These are phyloP conservation scores for Suillus sp. DNA, from an alignment of 768 basidiomycete genomes.

Conservation along the genomic window DNA sequence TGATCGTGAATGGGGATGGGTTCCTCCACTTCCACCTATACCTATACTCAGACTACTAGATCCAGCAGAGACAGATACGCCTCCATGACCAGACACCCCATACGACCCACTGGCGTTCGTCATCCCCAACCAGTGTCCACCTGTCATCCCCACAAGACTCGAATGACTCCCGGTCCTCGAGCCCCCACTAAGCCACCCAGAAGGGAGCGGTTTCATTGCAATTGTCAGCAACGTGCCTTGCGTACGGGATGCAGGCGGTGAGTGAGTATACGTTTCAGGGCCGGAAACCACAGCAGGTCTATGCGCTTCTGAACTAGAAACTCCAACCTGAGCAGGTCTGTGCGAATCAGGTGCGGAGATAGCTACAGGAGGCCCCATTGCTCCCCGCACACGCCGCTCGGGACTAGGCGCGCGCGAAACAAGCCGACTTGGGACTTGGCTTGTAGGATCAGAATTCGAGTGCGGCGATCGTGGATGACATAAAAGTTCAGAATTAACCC, in stretches of 20 bases:
- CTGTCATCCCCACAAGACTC: neutral
- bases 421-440: slow-evolving; percentile 28
- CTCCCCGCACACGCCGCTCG: slow-evolving; percentile 38
- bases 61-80: neutral
- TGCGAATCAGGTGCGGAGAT: slow-evolving; percentile 1
- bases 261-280: slow-evolving; percentile 55
- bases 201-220: slow-evolving; percentile 64
- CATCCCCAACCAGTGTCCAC: slow-evolving; percentile 1
- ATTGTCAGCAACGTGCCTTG: slow-evolving; percentile 54
- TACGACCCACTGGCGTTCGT: neutral
- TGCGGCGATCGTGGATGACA: slow-evolving; percentile 51
- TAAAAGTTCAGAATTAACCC: slow-evolving; percentile 85
- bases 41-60: neutral
- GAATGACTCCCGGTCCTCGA: slow-evolving; percentile 3
- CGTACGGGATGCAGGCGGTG: slow-evolving; percentile 51
- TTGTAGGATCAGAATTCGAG: slow-evolving; percentile 31
- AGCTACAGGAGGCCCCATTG: slow-evolving; percentile 7
- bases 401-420: slow-evolving; percentile 57
- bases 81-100: neutral
- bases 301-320: neutral
- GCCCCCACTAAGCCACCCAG: slow-evolving; percentile 37
- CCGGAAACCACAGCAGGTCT: slow-evolving; percentile 16
- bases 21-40: neutral
- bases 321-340: neutral
- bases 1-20: neutral